These are phyloP conservation scores for Phytopythium oedochilum DNA, from an alignment of 352 stramenopile species.

Conservation along the genomic window DNA sequence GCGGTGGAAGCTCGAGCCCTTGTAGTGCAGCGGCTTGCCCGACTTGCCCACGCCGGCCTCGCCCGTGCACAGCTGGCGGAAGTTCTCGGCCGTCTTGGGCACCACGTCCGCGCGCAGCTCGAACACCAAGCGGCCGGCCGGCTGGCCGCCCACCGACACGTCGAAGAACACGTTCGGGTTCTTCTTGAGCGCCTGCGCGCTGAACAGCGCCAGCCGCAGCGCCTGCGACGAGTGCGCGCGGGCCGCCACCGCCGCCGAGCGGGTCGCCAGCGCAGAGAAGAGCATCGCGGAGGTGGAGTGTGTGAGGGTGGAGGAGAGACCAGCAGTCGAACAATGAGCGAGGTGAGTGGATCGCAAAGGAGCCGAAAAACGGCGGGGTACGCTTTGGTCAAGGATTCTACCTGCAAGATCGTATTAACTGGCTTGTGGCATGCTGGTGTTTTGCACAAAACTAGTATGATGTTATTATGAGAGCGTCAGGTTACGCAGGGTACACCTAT, in stretches of 20 bases:
- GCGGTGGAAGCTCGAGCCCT: slow-evolving; percentile 90
- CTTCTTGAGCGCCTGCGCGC: slow-evolving; percentile 55
- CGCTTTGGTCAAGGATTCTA: no score
- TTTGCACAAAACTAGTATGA: no score
- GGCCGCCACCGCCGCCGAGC: slow-evolving; percentile 12
- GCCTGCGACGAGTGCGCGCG: slow-evolving; percentile 13
- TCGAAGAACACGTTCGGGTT: slow-evolving; percentile 97
- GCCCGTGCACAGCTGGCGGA: slow-evolving; percentile 95
- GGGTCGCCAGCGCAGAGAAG: slow-evolving; percentile 21
- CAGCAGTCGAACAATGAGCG: no score
- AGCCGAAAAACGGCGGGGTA: no score
- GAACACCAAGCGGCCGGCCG: slow-evolving; percentile 81
- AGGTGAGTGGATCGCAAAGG: no score
- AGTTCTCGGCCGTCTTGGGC: slow-evolving; percentile 99
- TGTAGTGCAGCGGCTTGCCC: slow-evolving; percentile 84
- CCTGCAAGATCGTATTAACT: no score
- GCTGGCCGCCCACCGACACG: slow-evolving; percentile 91
- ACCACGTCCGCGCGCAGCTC: slow-evolving; percentile 94
- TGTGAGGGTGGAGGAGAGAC: no score
- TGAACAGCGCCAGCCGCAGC: slow-evolving; percentile 42
- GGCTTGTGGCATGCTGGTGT: no score
- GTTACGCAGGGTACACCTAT: no score
- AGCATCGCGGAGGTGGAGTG: slow-evolving; percentile 17
- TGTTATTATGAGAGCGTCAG: no score
- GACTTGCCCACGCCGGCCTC: slow-evolving; percentile 90